These are phyloP conservation scores for Starmerella geochares DNA, from an alignment of 805 yeast genomes.

Conservation along the genomic window DNA sequence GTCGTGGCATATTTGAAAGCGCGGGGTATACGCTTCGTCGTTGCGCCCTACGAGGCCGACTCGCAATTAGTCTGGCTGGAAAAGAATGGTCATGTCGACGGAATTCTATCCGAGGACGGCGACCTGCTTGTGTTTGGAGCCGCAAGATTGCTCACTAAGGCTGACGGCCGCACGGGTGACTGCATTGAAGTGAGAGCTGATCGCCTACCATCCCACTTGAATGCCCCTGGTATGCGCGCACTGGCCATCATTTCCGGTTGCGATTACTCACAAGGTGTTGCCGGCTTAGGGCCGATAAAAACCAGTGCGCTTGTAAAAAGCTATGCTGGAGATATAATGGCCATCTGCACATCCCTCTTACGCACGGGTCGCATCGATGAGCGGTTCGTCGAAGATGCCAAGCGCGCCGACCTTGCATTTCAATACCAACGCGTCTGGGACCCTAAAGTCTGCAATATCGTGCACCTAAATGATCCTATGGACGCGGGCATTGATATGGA, in stretches of 20 bases:
- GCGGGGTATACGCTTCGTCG: slow-evolving; percentile 56
- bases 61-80: slow-evolving; percentile 91
- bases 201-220: slow-evolving; percentile 34
- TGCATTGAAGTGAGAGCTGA: slow-evolving; percentile 60
- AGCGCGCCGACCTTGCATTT: slow-evolving; percentile 67
- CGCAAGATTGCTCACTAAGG: slow-evolving; percentile 59
- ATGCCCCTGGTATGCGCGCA: slow-evolving; percentile 38
- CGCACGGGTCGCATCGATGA: slow-evolving; percentile 56
- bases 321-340: slow-evolving; percentile 40
- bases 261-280: slow-evolving; percentile 83
- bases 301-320: slow-evolving; percentile 54
- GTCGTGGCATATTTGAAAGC: slow-evolving; percentile 53
- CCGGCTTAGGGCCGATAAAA: slow-evolving; percentile 67
- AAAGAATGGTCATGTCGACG: slow-evolving; percentile 61
- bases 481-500: neutral
- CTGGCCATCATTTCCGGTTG: slow-evolving; percentile 92
- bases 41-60: slow-evolving; percentile 98
- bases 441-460: slow-evolving; percentile 35
- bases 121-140: slow-evolving; percentile 89
- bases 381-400: slow-evolving; percentile 49
- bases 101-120: slow-evolving; percentile 86
- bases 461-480: slow-evolving; percentile 36
- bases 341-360: slow-evolving; percentile 46
- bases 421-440: slow-evolving; percentile 77
- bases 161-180: slow-evolving; percentile 50